These are phyloP conservation scores for Vickermania ingenoplastis DNA, from an alignment of 208 protist genomes.

Conservation along the genomic window DNA sequence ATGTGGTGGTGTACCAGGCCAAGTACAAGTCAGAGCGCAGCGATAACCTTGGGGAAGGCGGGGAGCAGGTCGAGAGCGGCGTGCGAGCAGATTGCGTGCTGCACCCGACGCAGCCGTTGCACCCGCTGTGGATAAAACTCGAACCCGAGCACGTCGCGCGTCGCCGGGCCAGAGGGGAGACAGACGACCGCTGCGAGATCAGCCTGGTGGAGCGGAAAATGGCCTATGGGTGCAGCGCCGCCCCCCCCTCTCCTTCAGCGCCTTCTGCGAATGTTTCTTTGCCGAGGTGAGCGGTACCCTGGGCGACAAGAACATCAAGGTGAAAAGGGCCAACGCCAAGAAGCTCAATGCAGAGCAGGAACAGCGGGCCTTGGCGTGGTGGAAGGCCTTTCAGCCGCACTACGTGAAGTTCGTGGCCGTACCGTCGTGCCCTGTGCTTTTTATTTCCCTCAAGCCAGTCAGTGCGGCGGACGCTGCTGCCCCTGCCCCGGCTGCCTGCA, in stretches of 20 bases:
- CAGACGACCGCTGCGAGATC: conserved; percentile 44
- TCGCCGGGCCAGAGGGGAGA: conserved; percentile 21
- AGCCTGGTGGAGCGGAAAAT: conserved; percentile 62
- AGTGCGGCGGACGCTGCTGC: conserved; percentile 3
- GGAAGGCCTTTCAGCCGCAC: conserved; percentile 23
- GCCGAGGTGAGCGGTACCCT: neutral
- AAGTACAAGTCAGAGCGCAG: conserved; percentile 14
- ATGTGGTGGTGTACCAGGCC: conserved; percentile 69
- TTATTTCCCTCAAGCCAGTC: conserved; percentile 29
- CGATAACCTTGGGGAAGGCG: neutral
- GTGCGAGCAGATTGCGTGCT: conserved; percentile 20
- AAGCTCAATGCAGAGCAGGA: neutral
- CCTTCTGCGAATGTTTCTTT: conserved; percentile 2
- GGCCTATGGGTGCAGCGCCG: conserved; percentile 60
- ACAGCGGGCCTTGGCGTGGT: conserved; percentile 12
- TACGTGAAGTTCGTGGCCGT: conserved; percentile 59
- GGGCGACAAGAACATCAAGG: neutral
- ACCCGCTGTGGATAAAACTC: conserved; percentile 66
- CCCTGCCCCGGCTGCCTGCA: neutral
- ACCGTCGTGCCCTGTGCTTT: conserved; percentile 31
- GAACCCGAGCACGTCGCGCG: conserved; percentile 48
- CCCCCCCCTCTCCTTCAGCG: conserved; percentile 11
- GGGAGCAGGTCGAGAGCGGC: conserved; percentile 5
- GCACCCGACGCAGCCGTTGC: conserved; percentile 31
- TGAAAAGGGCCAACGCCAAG: neutral